These are phyloP conservation scores for Scutellaria baicalensis DNA, from an alignment of 257 asterid species.

Conservation along the genomic window DNA sequence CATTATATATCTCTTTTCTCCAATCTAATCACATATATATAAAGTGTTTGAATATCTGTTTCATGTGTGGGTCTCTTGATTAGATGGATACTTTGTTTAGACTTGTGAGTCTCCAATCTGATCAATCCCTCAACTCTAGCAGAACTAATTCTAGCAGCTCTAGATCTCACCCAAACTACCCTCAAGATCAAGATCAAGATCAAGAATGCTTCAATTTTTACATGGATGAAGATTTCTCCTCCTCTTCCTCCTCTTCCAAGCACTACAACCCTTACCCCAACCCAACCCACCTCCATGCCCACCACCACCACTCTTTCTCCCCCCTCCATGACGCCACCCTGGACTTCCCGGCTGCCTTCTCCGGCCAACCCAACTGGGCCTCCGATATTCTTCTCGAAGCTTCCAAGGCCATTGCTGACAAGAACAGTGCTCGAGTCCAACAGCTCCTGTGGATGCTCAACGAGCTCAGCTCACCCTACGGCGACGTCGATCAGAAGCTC, in stretches of 20 bases:
- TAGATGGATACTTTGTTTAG: conserved; percentile 98
- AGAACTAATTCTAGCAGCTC: conserved; percentile 70
- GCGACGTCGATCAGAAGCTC: conserved; percentile 77
- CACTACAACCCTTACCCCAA: conserved; percentile 32
- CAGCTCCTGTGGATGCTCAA: conserved; percentile 98
- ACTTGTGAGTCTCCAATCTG: conserved; percentile 75
- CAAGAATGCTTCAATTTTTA: conserved; percentile 94
- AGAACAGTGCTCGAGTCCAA: conserved; percentile 54
- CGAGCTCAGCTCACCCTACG: conserved; percentile 80
- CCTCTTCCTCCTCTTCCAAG: conserved; percentile 61
- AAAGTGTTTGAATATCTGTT: conserved; percentile 10
- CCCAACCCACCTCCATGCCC: conserved; percentile 24
- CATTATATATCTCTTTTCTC: conserved; percentile 12
- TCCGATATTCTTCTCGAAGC: conserved; percentile 68
- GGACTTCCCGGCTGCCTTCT: conserved; percentile 52
- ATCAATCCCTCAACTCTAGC: conserved; percentile 46
- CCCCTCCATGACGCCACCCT: conserved; percentile 35
- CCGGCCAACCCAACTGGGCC: conserved; percentile 55
- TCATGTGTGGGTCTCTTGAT: conserved; percentile 43
- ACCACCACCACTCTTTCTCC: conserved; percentile 37
- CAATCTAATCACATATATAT: conserved; percentile 9
- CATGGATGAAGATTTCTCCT: conserved; percentile 95
- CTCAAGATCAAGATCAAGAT: conserved; percentile 35
- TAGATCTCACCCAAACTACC: conserved; percentile 45
- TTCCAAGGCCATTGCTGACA: conserved; percentile 52